Conservation (phyloP, 805 yeast genomes). For the Henningerozyma blattae region DNA sequence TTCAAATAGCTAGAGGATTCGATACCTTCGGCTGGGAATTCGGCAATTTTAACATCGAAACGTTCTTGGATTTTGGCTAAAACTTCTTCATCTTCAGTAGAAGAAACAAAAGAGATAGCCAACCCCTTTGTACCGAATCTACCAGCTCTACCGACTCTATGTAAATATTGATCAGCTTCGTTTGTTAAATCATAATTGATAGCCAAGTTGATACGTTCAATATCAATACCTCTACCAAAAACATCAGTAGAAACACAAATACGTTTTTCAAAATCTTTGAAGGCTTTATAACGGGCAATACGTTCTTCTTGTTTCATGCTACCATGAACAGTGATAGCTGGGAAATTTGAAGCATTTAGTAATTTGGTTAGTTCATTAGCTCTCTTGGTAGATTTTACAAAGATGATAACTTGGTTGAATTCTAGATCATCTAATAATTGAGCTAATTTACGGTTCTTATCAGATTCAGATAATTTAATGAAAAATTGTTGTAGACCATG, state of each 20-base stretch:
- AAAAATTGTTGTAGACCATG: constrained; percentile 98
- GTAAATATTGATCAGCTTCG: constrained; percentile 96
- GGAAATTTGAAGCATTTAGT: constrained; percentile 87
- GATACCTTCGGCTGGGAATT: constrained; percentile 68
- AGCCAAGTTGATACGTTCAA: constrained; percentile 95
- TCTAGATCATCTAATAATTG: constrained; percentile 88
- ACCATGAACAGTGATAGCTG: constrained; percentile 93
- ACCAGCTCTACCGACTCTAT: constrained; percentile 99
- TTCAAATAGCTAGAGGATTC: constrained; percentile 3
- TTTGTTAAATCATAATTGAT: constrained; percentile 93
- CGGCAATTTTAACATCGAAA: constrained; percentile 89
- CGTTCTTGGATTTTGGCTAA: constrained; percentile 89
- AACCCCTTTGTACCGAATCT: constrained; percentile 99
- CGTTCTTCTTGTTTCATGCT: constrained; percentile 96
- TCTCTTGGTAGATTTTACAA: constrained; percentile 83
- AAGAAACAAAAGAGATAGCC: constrained; percentile 80
- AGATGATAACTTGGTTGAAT: constrained; percentile 95
- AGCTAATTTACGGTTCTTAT: constrained; percentile 86
- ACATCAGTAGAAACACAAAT: constrained; percentile 98
- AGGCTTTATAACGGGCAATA: constrained; percentile 89
- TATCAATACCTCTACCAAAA: constrained; percentile 98
- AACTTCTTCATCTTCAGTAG: constrained; percentile 79
- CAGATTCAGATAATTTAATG: constrained; percentile 77
- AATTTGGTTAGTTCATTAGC: constrained; percentile 86
- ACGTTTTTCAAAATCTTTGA: constrained; percentile 97